Percentiles rank a stretch among this genome's conserved stretches.
These are phyloP conservation scores for Carallia pectinifolia DNA, from an alignment of 345 rosid genomes.

Conservation along the genomic window DNA sequence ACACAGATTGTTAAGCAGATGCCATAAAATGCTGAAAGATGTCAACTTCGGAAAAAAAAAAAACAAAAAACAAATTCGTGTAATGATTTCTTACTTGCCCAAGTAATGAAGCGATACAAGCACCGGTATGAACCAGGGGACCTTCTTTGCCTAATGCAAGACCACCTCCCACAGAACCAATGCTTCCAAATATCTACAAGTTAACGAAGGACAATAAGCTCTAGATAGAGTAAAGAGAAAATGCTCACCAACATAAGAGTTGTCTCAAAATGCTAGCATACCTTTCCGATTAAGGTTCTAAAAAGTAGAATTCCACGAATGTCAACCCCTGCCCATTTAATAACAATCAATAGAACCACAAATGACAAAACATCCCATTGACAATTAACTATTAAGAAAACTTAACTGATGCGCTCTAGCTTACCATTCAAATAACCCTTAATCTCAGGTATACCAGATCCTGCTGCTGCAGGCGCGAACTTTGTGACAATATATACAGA, in stretches of 20 bases:
- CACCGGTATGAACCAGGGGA: conserved; percentile 95
- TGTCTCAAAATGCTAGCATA: conserved; percentile 26
- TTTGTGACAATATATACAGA: conserved; percentile 83
- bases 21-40: conserved; percentile 1
- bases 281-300: conserved; percentile 98
- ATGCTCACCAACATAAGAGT: conserved; percentile 2
- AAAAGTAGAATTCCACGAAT: conserved; percentile 83
- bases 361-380: conserved; percentile 2
- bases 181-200: conserved; percentile 89
- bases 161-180: conserved; percentile 98
- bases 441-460: conserved; percentile 98
- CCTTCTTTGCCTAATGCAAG: conserved; percentile 97
- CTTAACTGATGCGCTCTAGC: not conserved
- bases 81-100: conserved; percentile 63
- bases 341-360: conserved; percentile 4
- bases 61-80: conserved; percentile 1
- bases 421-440: conserved; percentile 97
- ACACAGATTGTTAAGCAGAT: not conserved
- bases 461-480: conserved; percentile 99
- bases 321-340: conserved; percentile 63
- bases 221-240: not conserved
- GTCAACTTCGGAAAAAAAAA: not conserved
- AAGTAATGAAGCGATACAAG: conserved; percentile 97
- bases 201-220: conserved; percentile 8
- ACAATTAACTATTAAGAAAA: conserved; percentile 1